Evolutionary conservation across 441 rosid species (phyloP).

Genomic region (Manihot esculenta): DNA sequence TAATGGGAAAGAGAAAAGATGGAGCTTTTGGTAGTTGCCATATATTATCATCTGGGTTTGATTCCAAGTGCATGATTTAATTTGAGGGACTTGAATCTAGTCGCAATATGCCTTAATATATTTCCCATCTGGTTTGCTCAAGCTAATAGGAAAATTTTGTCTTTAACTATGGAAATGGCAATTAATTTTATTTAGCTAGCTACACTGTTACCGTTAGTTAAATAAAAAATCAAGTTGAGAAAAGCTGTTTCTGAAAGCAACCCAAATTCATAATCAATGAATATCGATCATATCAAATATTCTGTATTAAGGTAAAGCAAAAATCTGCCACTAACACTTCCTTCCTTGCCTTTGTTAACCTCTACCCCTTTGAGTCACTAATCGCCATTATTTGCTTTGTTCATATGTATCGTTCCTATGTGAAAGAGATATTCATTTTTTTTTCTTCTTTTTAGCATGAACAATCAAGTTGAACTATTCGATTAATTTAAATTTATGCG

Average conservation of each 20-base stretch:
- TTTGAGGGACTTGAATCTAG: no score
- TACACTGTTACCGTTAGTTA: no score
- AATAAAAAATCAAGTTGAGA: no score
- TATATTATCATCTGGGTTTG: neutral
- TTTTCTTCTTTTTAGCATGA: no score
- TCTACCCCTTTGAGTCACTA: constrained; percentile 15
- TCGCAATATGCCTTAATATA: neutral
- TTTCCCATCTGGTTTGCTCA: constrained; percentile 3
- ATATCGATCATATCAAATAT: constrained; percentile 10
- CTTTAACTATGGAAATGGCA: neutral
- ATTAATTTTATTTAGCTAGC: neutral
- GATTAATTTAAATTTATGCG: no score
- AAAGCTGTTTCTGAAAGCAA: constrained; percentile 15
- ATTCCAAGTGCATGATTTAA: neutral
- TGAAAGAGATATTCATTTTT: constrained; percentile 14
- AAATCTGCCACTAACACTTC: constrained; percentile 11
- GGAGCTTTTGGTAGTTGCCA: neutral
- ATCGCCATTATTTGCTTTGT: constrained; percentile 12
- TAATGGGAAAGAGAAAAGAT: neutral
- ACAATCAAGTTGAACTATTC: no score
- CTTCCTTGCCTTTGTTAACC: constrained; percentile 27
- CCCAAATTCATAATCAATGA: neutral
- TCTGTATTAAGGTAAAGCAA: constrained; percentile 19
- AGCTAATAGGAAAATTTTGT: neutral
- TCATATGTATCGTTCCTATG: constrained; percentile 19